Evolutionary conservation across 495 filamentous ascomycete species (phyloP), one percentile per base, ranked within the genome.

Genomic region (Penicillium pulvis): DNA sequence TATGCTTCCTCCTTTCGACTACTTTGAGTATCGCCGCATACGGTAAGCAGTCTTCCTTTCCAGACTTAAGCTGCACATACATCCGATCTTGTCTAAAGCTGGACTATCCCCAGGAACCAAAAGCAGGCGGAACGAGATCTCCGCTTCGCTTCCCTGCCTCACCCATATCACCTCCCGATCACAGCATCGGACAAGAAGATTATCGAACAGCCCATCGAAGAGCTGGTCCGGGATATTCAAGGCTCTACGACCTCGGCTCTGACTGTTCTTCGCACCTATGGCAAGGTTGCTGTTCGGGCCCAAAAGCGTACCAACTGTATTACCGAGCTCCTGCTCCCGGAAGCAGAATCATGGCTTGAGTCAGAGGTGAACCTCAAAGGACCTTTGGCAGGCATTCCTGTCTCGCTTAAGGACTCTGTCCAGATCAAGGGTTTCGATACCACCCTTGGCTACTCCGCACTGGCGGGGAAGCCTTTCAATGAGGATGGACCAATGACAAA

Each of bases 291-390:
- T 2, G 72, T 96, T 35, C 86, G 85, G 61, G 94, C 93, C 6
- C 94, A 98, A 51, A 79, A 85, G 47, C 87, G 89, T 71, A 96
- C 92, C 0, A 97, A 97, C 72, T 96, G 91, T 62, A 73, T 96
- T 5, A 98, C 94, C 0, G 94, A 98, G 76, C 79, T 98, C 36
- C 81, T 98, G 72, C 80, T 98, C 11, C 79, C 85, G 0, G 86
- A 85, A 46, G 92, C 93, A 0, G 91, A 96, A 70, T 63, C 72
- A n/a, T 97, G 91, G 91, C 75, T 86, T 8, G 75, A 86, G 50
- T 75, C 70, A 0, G 80, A 86, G 14, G 78, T 96, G 51, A 91
- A 97, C 62, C 74, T 92, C 12, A 82, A 86, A 55, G 93, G 93
- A 0, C 92, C 93, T 0, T 71, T 98, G 35, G 94, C 93, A 1